A percentile compares a stretch with the other conserved stretches of the same genome.
Conservation (phyloP, 2,329 filamentous ascomycete species). For the Stagonosporopsis chrysanthemi region DNA sequence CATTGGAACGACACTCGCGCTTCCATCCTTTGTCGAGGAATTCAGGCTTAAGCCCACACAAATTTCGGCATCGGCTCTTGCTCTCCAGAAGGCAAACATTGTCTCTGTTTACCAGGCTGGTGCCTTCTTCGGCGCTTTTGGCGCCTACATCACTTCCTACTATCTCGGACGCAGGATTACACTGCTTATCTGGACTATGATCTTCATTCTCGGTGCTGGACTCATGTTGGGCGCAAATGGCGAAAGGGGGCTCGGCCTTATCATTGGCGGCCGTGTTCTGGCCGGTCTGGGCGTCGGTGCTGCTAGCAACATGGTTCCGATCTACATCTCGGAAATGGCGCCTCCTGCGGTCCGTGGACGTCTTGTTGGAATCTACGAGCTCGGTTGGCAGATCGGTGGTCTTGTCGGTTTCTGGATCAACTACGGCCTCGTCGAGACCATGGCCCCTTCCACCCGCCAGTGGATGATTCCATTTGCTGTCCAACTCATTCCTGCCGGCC, state of each 20-base stretch:
- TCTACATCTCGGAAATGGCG: constrained; percentile 65
- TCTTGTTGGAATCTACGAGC: constrained; percentile 58
- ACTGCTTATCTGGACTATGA: constrained; percentile 64
- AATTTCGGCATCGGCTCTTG: constrained; percentile 57
- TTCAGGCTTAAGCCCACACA: constrained; percentile 63
- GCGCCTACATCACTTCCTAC: constrained; percentile 67
- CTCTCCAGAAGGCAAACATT: constrained; percentile 74
- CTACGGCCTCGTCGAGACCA: constrained; percentile 55
- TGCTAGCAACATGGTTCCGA: constrained; percentile 64
- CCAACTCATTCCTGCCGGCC: constrained; percentile 71
- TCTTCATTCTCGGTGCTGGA: constrained; percentile 74
- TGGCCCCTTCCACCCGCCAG: constrained; percentile 53
- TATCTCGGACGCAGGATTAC: constrained; percentile 71
- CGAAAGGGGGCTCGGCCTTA: constrained; percentile 59
- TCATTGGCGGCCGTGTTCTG: constrained; percentile 63
- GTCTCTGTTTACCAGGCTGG: constrained; percentile 83
- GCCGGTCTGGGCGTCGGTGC: constrained; percentile 64
- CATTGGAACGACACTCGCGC: constrained; percentile 74
- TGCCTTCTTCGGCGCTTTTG: constrained; percentile 75
- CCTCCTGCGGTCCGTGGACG: constrained; percentile 66
- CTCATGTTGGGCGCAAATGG: constrained; percentile 68
- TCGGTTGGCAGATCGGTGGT: constrained; percentile 59
- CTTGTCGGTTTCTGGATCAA: constrained; percentile 49
- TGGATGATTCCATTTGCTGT: constrained; percentile 65
- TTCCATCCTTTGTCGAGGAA: constrained; percentile 72